These are phyloP conservation scores for Solanum ossicruentum DNA, from an alignment of 257 asterid genomes.

Conservation along the genomic window DNA sequence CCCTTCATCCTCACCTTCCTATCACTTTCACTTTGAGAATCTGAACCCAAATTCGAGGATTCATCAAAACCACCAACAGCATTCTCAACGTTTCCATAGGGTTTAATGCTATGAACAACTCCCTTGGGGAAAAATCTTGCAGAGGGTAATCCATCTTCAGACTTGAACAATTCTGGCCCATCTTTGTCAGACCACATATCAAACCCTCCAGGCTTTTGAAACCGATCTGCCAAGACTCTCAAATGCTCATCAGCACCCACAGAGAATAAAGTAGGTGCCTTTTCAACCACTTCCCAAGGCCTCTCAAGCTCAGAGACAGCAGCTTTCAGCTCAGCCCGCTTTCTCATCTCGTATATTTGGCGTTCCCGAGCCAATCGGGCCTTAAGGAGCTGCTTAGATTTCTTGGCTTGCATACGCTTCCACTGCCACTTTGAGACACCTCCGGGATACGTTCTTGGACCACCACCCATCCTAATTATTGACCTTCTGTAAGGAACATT, in stretches of 20 bases:
- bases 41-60: constrained; percentile 4
- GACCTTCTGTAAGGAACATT: constrained; percentile 16
- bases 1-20: constrained; percentile 1
- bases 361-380: constrained; percentile 88
- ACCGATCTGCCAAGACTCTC: constrained; percentile 90
- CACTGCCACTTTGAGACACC: constrained; percentile 98
- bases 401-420: constrained; percentile 91
- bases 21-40: neutral
- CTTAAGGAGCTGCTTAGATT: constrained; percentile 71
- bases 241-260: constrained; percentile 89
- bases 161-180: constrained; percentile 78
- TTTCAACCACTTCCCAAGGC: constrained; percentile 86
- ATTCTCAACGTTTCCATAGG: constrained; percentile 36
- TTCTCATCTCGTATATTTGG: constrained; percentile 86
- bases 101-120: constrained; percentile 69
- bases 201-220: constrained; percentile 91
- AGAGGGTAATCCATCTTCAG: constrained; percentile 40
- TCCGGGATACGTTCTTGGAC: constrained; percentile 94
- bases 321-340: constrained; percentile 91
- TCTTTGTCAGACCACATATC: constrained; percentile 91
- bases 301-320: constrained; percentile 92
- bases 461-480: constrained; percentile 91
- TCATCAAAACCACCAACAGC: constrained; percentile 3
- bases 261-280: constrained; percentile 79
- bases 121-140: constrained; percentile 90